Percentiles rank a stretch among this genome's conserved stretches.
These are phyloP conservation scores for Magnusiomyces tetraspermus DNA, from an alignment of 1,139 yeast genomes.

Conservation along the genomic window DNA sequence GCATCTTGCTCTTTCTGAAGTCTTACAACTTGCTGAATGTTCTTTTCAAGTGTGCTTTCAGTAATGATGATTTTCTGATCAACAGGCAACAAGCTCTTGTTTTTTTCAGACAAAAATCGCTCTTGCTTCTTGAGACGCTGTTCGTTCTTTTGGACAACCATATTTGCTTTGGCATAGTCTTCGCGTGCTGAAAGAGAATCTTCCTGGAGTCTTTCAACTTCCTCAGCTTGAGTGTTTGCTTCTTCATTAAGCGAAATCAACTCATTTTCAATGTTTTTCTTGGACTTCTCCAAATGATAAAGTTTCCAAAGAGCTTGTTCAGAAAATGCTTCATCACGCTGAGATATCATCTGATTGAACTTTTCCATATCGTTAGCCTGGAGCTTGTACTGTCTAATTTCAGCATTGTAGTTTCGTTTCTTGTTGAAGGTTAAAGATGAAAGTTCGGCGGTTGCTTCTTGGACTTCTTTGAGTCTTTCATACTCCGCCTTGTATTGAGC, in stretches of 20 bases:
- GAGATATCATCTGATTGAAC: slow-evolving; percentile 49
- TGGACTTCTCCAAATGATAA: slow-evolving; percentile 47
- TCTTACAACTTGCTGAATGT: slow-evolving; percentile 45
- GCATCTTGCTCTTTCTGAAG: slow-evolving; percentile 44
- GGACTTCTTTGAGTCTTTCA: slow-evolving; percentile 57
- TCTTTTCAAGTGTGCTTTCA: slow-evolving; percentile 40
- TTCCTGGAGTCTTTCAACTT: slow-evolving; percentile 11
- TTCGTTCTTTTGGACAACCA: slow-evolving; percentile 38
- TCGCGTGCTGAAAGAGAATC: slow-evolving; percentile 14
- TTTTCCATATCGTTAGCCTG: slow-evolving; percentile 66
- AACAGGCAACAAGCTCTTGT: slow-evolving; percentile 47
- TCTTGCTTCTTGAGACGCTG: slow-evolving; percentile 36
- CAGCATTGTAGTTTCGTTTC: slow-evolving; percentile 64
- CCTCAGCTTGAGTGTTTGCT: background rate
- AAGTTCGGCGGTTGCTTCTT: slow-evolving; percentile 46
- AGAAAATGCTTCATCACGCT: slow-evolving; percentile 38
- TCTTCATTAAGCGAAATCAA: background rate
- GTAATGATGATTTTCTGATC: slow-evolving; percentile 46
- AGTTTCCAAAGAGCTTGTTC: slow-evolving; percentile 54
- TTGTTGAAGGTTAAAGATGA: slow-evolving; percentile 60
- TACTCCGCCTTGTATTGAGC: slow-evolving; percentile 57
- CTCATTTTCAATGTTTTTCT: slow-evolving; percentile 24
- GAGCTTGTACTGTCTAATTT: slow-evolving; percentile 68
- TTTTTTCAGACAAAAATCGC: slow-evolving; percentile 38
- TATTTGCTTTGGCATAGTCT: slow-evolving; percentile 38